phyloP scores from a whole-genome alignment of 768 basidiomycete genomes.

The Boletus vermiculosoides region DNA sequence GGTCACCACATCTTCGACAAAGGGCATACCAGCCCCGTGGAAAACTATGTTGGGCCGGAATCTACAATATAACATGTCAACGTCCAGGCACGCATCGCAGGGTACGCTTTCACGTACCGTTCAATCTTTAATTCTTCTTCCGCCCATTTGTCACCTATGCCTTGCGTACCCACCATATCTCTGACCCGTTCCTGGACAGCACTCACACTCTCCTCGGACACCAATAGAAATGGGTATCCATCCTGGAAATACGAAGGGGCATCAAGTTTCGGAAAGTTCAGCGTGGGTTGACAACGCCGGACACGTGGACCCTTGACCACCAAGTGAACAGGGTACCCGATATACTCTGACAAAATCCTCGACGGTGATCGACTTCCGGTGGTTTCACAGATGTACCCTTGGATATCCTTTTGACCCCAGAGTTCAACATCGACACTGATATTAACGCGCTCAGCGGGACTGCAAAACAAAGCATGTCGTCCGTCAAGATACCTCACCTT shows the following conservation, averaged over 20 bases:
- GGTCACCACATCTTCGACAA: conserved; percentile 70
- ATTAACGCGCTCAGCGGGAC: not conserved
- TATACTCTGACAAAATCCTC: conserved; percentile 55
- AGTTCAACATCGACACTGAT: conserved; percentile 54
- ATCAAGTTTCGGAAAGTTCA: conserved; percentile 54
- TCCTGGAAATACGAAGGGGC: conserved; percentile 65
- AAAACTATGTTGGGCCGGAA: conserved; percentile 79
- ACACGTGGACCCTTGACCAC: conserved; percentile 62
- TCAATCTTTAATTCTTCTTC: conserved; percentile 52
- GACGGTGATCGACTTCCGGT: conserved; percentile 46
- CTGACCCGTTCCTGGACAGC: conserved; percentile 50
- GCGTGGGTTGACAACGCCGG: conserved; percentile 51
- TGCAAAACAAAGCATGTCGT: not conserved
- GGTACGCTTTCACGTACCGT: conserved; percentile 41
- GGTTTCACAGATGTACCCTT: conserved; percentile 66
- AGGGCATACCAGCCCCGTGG: conserved; percentile 60
- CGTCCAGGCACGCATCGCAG: not conserved
- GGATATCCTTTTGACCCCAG: conserved; percentile 47
- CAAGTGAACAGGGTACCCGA: conserved; percentile 60
- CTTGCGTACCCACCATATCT: conserved; percentile 46
- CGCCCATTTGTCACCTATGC: conserved; percentile 52
- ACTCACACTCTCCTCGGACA: conserved; percentile 64
- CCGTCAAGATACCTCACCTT: conserved; percentile 40
- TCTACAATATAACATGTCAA: conserved; percentile 35
- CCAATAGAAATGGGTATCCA: conserved; percentile 64